Evolutionary conservation across 73 alveolate species (phyloP), one percentile per base, ranked within the genome.

Genomic region (Paramecium pentaurelia): DNA sequence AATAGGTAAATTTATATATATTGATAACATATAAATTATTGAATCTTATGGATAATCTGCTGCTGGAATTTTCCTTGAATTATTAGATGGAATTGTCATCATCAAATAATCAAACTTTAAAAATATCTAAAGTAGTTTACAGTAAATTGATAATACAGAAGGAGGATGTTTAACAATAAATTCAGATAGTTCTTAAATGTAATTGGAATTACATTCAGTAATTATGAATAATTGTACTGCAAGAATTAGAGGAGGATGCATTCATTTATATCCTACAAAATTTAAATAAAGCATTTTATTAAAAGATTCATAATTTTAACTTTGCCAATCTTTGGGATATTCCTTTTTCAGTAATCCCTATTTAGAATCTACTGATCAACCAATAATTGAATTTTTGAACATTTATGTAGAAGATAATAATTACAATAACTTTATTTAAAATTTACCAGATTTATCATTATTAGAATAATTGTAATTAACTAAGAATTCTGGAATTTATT

Each of bases 221-320:
- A 0, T 14, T 16, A 32, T 80, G 47, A 40, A 8, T 12, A 80
- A 80, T 80, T 80, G 91, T 36, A 49, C 47, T 42, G 75, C 51
- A 25, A 80, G 91, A 80, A 27, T 64, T 2, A 45, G 75, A n/a
- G 91, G 91, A 14, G 91, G 91, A 4, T 80, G 91, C n/a, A 45
- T 80, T 11, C 34, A 45, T 49, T 3, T 80, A 2, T 25, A 25
- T 16, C 71, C 71, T 20, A 45, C 91, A 4, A 80, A 80, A 80
- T 45, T 27, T 30, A 44, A 25, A 4, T 10, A 80, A 45, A 27
- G 32, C 16, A 27, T 80, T 8, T 20, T 18, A 18, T 38, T 80
- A 14, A 22, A 27, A 44, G 30, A 80, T 20, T 32, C 77, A 8
- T 5, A 80, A 42, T 80, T 80, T 16, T 28, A 8, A 1, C 27